Evolutionary conservation across 495 filamentous ascomycete genomes (phyloP), one percentile per base, ranked within the genome.

Genomic region (Neurospora intermedia): DNA sequence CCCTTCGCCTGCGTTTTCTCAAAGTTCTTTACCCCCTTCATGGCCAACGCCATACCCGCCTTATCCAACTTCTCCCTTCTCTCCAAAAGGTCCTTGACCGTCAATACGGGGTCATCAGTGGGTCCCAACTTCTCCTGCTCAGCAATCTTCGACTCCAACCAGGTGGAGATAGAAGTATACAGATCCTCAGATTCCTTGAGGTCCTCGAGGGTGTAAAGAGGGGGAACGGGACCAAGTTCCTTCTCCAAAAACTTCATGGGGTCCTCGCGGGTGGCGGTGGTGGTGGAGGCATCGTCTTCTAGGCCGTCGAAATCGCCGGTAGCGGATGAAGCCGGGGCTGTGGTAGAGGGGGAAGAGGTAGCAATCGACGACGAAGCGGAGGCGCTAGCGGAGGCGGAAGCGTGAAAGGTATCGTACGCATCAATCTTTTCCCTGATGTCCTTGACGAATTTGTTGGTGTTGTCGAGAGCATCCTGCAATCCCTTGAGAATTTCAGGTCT

Each of bases 41-140:
- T 86, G 66, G 92, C 84, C 62, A 94, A 85, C 70, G 92, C 89
- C 77, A 92, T 85, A 59, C 92, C 88, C 6, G 87, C 86, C 70
- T 88, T 86, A 77, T 89, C 87, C 35, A 94, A 82, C 80, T 88
- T 84, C 76, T 89, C 86, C 9, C 88, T 83, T 77, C 88, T 88
- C 15, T 87, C 79, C 74, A 80, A 69, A 31, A 97, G 80, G 20
- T 95, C 94, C 76, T 89, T 88, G 69, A 89, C 81, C 27, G 88
- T 83, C 4, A 97, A 81, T 8, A 89, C 89, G 0, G 93, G 91
- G 72, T 96, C 90, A 42, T 92, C 91, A 7, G 89, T 89, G 27
- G 82, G 82, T 31, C 86, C 84, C 16, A 94, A 87, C 77, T 88
- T 88, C 42, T 91, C 89, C 77, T 96, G 93, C 69, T 83, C 80